Base-by-base conservation (phyloP, 768 basidiomycete species). In the Thelephora ganbajun region DNA sequence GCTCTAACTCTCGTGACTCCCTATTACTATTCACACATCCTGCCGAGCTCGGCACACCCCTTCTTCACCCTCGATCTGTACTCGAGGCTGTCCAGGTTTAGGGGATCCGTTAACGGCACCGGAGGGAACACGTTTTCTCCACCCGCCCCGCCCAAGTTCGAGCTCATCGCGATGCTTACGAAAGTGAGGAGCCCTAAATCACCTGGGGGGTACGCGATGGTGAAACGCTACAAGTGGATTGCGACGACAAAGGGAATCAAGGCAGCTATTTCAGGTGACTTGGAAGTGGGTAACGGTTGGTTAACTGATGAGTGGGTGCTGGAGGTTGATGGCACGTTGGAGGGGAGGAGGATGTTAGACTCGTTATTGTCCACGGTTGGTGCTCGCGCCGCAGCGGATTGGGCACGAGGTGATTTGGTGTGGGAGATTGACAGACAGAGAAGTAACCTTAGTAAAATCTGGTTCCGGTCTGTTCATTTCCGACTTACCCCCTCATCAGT, bases 311-410 rank as follows among this genome's bases (percentile, higher is more conserved):
- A 87, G 52, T 87, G 86, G 84, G 65, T 84, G 12, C 66, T 88
- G n/a, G 82, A 88, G 61, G 79, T 76, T 1, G 82, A 84, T 47
- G 86, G 84, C 1, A 88, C 84, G 14, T 67, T 63, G 30, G 83
- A 84, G 57, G 82, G 80, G 5, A 66, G 72, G 41, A 68, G 74
- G 57, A 58, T 65, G 2, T 59, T 85, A 36, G 39, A 41, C 26
- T 30, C 26, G 14, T 16, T 18, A 18, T 50, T 80, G n/a, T 70
- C 78, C 50, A 77, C 76, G 54, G 61, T 82, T 11, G 57, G 62
- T 2, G 71, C 73, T 0, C 52, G 56, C 34, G 51, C 51, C 43
- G 46, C 61, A 43, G 65, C 46, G 45, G 12, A 54, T 63, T 55
- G 53, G 52, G 54, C 59, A 35, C 73, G 71, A 79, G 76, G 82